Evolutionary conservation across 139 green algal genomes (phyloP).

Genomic region (Auxenochlorella protothecoides): DNA sequence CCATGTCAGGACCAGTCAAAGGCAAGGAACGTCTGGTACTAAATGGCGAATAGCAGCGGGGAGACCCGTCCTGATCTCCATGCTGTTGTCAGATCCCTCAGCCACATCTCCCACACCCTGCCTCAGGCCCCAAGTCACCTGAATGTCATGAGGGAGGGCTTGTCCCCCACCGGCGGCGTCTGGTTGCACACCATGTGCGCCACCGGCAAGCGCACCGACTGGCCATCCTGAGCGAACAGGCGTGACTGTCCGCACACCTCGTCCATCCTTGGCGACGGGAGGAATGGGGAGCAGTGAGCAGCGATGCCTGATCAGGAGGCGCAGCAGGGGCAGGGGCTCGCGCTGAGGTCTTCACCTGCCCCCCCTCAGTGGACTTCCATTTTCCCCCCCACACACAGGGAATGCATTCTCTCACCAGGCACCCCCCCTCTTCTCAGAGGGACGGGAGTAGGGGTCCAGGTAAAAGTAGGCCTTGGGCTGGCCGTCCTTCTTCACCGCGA

Average conservation of each 20-base stretch:
- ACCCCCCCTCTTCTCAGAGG: conserved; percentile 89
- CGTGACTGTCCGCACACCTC: conserved; percentile 54
- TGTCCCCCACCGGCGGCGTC: conserved; percentile 72
- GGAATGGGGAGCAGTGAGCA: background rate
- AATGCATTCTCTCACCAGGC: conserved; percentile 49
- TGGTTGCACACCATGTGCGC: conserved; percentile 97
- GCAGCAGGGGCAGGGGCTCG: too few relatives aligned
- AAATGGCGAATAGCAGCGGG: background rate
- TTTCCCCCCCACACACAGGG: too few relatives aligned
- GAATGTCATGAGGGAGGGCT: conserved; percentile 95
- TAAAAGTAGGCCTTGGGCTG: conserved; percentile 86
- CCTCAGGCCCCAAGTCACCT: conserved; percentile 2
- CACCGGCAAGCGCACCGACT: conserved; percentile 70
- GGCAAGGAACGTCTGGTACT: too few relatives aligned
- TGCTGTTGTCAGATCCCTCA: background rate
- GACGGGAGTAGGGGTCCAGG: conserved; percentile 84
- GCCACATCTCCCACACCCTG: too few relatives aligned
- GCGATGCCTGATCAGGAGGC: too few relatives aligned
- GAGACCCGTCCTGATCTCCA: background rate
- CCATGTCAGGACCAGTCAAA: too few relatives aligned
- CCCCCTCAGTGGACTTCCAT: too few relatives aligned
- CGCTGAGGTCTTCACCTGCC: too few relatives aligned
- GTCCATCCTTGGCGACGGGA: conserved; percentile 56
- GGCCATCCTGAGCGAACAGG: conserved; percentile 36
- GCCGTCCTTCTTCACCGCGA: conserved; percentile 54